Evolutionary conservation across 179 eudicot species (phyloP), one percentile per base, ranked within the genome.

Genomic region (Silene noctiflora): DNA sequence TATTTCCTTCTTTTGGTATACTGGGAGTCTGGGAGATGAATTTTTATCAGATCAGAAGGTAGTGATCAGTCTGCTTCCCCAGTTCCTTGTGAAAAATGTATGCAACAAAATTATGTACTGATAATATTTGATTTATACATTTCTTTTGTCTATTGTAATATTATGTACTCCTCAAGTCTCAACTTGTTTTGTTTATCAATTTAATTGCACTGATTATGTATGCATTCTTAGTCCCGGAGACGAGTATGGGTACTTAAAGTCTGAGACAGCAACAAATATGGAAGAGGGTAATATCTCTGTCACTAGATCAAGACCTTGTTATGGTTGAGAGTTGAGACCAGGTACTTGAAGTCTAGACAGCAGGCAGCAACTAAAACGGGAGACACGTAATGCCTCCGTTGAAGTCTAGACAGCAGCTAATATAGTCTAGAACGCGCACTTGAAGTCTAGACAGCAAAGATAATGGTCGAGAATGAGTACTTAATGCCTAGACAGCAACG

Each of bases 11-110:
- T 70, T 82, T 72, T 72, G 70, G 59, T 78, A 69, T 73, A 74
- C 72, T 71, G 81, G 81, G 79, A 75, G 56, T 66, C 74, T 79
- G 76, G 82, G 84, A 78, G 84, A 82, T 82, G 84, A 72, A 82
- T 75, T 82, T 14, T 71, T 78, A 72, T 75, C 82, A 78, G 74
- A 64, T 75, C 77, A 75, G 74, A 79, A 82, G 79, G 67, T 73
- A 69, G 78, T 81, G 51, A 69, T 69, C 73, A 71, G 75, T 82
- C 67, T 59, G 84, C 84, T 78, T 82, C 84, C 84, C 79, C 76
- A 79, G 77, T 16, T 82, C 82, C 74, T 56, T 29, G 11, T 65
- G 69, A 74, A 75, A 63, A 19, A 42, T 58, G 48, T 77, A 25
- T 74, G 16, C 59, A 64, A 12, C 17, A 66, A 42, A 74, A 25